Conservation (phyloP, 805 yeast genomes). For the Lachancea quebecensis region DNA sequence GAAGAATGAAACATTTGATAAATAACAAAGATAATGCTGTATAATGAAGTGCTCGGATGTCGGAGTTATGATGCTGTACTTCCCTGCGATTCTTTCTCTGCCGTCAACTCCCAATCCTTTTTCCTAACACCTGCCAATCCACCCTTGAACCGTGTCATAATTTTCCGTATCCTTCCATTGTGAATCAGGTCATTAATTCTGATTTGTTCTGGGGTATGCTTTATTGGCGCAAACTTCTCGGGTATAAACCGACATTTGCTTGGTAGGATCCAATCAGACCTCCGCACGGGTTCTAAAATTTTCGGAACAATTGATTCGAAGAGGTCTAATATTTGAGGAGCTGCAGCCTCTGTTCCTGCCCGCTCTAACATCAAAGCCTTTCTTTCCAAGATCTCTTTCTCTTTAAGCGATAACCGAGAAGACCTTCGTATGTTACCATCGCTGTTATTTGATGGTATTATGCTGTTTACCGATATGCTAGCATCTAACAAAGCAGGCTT, state of each 20-base stretch:
- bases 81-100: neutral
- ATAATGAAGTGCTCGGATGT: no score
- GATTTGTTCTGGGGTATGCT: conserved; percentile 25
- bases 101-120: conserved; percentile 12
- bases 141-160: conserved; percentile 29
- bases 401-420: conserved; percentile 19
- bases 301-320: conserved; percentile 29
- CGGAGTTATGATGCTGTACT: neutral
- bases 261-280: conserved; percentile 32
- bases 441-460: conserved; percentile 7
- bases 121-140: conserved; percentile 30
- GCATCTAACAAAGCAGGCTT: neutral
- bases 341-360: conserved; percentile 4
- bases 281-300: conserved; percentile 24
- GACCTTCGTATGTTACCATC: conserved; percentile 21
- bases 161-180: conserved; percentile 20
- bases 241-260: conserved; percentile 26
- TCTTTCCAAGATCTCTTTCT: conserved; percentile 7
- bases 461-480: conserved; percentile 11
- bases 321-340: conserved; percentile 19
- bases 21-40: neutral
- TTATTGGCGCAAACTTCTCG: conserved; percentile 29
- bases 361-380: conserved; percentile 5
- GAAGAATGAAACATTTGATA: neutral
- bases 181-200: conserved; percentile 27